Evolutionary conservation across 75 land plant species (phyloP), one percentile per base, ranked within the genome.

Genomic region (Isoetes taiwanensis): DNA sequence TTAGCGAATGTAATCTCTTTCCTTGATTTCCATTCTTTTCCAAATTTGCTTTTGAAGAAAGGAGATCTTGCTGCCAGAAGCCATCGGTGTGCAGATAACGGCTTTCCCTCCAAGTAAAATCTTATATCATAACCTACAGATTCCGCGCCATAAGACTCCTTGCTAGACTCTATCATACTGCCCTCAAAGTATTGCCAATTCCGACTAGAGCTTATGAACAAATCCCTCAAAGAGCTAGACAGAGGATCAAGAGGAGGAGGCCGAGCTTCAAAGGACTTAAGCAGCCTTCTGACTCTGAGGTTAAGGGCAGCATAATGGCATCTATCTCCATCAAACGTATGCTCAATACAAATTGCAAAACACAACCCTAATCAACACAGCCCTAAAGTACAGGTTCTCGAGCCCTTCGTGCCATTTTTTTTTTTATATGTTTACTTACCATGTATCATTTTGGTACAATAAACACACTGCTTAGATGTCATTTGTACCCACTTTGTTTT

Each of bases 321-420:
- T n/a, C 97, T 73, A 52, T 90, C 97, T 29, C 97, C 97, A 63
- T 90, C 97, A 61, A 90, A 90, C 0, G 93, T 90, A 43, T 83
- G 80, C 64, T 90, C 97, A 39, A 75, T 63, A 64, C 97, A 90
- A 20, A 90, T 82, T 1, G 96, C 96, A n/a, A n/a, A n/a, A n/a
- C n/a, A n/a, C n/a, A n/a, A n/a, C n/a, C n/a, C n/a, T n/a, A n/a
- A n/a, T n/a, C n/a, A n/a, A n/a, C n/a, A n/a, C n/a, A n/a, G n/a
- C n/a, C n/a, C n/a, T n/a, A n/a, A n/a, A n/a, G n/a, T n/a, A n/a
- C n/a, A n/a, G n/a, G n/a, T n/a, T n/a, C n/a, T n/a, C n/a, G n/a
- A n/a, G n/a, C n/a, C n/a, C n/a, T n/a, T n/a, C n/a, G n/a, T n/a
- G n/a, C n/a, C n/a, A n/a, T n/a, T n/a, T n/a, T n/a, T n/a, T n/a